These are phyloP conservation scores for Spencermartinsiella europaea DNA, from an alignment of 805 yeast species.

Conservation along the genomic window DNA sequence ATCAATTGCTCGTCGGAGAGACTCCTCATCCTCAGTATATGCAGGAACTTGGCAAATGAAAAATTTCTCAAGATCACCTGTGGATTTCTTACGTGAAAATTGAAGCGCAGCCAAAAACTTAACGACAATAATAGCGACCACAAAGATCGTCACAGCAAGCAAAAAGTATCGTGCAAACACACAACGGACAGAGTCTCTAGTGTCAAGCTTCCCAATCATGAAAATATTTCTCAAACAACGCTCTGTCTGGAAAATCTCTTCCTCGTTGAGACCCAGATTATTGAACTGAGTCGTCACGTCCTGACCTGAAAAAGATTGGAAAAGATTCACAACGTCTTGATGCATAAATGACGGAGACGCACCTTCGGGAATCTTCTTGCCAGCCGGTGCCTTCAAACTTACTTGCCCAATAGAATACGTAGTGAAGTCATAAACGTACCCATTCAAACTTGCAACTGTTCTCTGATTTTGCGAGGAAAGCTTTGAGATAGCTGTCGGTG, in stretches of 20 bases:
- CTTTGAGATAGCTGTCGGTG: conserved; percentile 28
- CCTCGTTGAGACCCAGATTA: conserved; percentile 23
- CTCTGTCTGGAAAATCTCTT: conserved; percentile 24
- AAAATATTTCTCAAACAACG: conserved; percentile 37
- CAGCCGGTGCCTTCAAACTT: conserved; percentile 27
- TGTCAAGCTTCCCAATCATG: conserved; percentile 37
- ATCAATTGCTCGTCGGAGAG: conserved; percentile 52
- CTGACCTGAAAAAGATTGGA: conserved; percentile 33
- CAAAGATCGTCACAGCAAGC: conserved; percentile 35
- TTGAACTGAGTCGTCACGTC: conserved; percentile 31
- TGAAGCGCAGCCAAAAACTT: conserved; percentile 40
- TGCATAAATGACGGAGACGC: conserved; percentile 32
- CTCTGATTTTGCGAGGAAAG: conserved; percentile 22
- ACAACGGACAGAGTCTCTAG: conserved; percentile 35
- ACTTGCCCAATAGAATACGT: conserved; percentile 35
- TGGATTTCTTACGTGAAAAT: conserved; percentile 30
- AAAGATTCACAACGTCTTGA: conserved; percentile 26
- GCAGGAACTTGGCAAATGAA: conserved; percentile 48
- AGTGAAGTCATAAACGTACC: conserved; percentile 36
- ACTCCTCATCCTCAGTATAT: conserved; percentile 55
- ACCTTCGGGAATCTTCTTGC: conserved; percentile 21
- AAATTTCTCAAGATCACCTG: conserved; percentile 37
- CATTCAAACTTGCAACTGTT: conserved; percentile 32
- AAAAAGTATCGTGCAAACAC: conserved; percentile 39
- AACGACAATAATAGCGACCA: conserved; percentile 32